Base-by-base conservation (phyloP, 805 yeast genomes). In the Kluyveromyces dobzhanskii region DNA sequence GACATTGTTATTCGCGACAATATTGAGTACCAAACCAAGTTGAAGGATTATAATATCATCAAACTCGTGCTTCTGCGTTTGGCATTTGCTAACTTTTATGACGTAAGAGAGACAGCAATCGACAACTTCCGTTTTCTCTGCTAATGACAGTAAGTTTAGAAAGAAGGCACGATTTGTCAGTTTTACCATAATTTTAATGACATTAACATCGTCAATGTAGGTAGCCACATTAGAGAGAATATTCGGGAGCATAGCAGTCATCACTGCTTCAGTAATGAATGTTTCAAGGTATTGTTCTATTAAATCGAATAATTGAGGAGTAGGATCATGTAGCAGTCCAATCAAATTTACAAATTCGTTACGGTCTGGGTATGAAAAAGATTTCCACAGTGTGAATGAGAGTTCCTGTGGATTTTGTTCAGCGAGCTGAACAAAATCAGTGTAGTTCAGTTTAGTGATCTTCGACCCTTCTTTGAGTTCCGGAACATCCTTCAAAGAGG, bases 131-230 rank as follows among this genome's bases (percentile, higher is more conserved):
- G 31, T 18, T 21, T 23, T 24, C 24, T 35, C 36, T n/a, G 13
- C 23, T n/a, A 6, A 9, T 4, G 35, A 16, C 2, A 41, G 13
- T 8, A 14, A 26, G n/a, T 18, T 19, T 1, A 36, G 32, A 17
- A 39, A 26, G 17, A 19, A 12, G 4, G 12, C 25, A 13, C 37
- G 36, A 27, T 43, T 57, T 17, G 60, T 49, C 10, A 53, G 16
- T 21, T 54, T 36, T n/a, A 56, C 53, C 11, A 53, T 30, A 17
- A 46, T 43, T 39, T 56, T 56, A 11, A 54, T 31, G 4, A 46
- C 21, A 23, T 24, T 19, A 17, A 16, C 24, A 14, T 16, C 30
- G 11, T 34, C 14, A 17, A 34, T 26, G 21, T 17, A 26, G 5
- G 21, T 4, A 14, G 14, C 12, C n/a, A 14, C 6, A 27, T 27